Percentiles rank a stretch among this genome's conserved stretches.
phyloP scores from a whole-genome alignment of 768 basidiomycete species.

The Kwoniella shandongensis region DNA sequence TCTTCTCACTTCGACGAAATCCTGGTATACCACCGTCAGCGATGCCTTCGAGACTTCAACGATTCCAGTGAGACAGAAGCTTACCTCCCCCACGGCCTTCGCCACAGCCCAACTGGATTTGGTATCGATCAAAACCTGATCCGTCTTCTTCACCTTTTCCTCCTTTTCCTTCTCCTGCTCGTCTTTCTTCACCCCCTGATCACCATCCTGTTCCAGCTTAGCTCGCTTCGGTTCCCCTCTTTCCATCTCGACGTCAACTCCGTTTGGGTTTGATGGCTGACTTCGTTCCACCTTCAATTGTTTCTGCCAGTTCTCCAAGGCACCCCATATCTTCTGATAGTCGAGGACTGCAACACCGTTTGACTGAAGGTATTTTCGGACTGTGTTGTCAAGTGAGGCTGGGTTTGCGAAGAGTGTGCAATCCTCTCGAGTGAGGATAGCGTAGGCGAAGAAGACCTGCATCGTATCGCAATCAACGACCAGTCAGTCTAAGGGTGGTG shows the following conservation, averaged over 20 bases:
- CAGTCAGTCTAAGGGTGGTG: background rate
- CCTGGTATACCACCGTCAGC: slow-evolving; percentile 53
- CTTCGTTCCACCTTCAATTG: slow-evolving; percentile 12
- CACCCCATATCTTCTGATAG: slow-evolving; percentile 68
- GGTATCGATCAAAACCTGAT: slow-evolving; percentile 70
- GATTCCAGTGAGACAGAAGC: slow-evolving; percentile 4
- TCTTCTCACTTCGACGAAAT: slow-evolving; percentile 62
- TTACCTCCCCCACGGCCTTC: slow-evolving; percentile 72
- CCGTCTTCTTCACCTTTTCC: slow-evolving; percentile 26
- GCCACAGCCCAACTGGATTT: slow-evolving; percentile 79
- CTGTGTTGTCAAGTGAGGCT: slow-evolving; percentile 58
- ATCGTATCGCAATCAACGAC: too few relatives aligned
- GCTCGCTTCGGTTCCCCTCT: slow-evolving; percentile 2
- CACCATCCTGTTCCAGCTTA: background rate
- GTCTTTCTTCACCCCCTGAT: background rate
- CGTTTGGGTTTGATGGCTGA: background rate
- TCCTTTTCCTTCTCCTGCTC: slow-evolving; percentile 33
- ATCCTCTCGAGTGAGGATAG: slow-evolving; percentile 64
- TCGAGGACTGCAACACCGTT: slow-evolving; percentile 64
- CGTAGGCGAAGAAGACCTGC: slow-evolving; percentile 88
- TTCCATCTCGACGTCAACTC: slow-evolving; percentile 6
- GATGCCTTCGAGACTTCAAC: background rate
- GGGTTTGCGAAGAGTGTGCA: slow-evolving; percentile 70
- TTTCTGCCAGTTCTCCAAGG: slow-evolving; percentile 57
- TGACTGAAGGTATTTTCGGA: slow-evolving; percentile 60